Evolutionary conservation across 2,329 filamentous ascomycete species (phyloP).

Genomic region (Talaromyces islandicus): DNA sequence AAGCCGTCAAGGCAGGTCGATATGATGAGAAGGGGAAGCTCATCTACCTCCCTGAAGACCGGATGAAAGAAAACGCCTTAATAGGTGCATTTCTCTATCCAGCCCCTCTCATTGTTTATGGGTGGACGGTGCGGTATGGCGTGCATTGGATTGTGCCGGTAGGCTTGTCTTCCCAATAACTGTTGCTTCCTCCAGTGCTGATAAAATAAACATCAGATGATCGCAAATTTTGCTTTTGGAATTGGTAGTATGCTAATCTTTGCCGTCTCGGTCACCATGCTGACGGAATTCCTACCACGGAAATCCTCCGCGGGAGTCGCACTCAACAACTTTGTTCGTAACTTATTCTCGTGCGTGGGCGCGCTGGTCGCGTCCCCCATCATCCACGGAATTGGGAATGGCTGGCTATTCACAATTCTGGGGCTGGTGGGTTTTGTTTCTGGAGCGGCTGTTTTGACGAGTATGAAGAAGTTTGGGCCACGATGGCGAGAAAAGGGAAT

Average conservation of each 20-base stretch:
- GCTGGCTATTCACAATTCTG: conserved; percentile 66
- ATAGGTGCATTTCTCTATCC: conserved; percentile 67
- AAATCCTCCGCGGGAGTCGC: conserved; percentile 68
- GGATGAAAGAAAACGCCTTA: conserved; percentile 79
- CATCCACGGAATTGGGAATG: conserved; percentile 64
- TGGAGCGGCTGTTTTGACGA: conserved; percentile 52
- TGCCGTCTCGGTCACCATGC: conserved; percentile 68
- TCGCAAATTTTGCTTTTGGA: conserved; percentile 70
- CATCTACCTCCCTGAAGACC: conserved; percentile 68
- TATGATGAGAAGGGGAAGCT: conserved; percentile 62
- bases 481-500: conserved; percentile 50
- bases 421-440: conserved; percentile 52
- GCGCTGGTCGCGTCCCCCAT: conserved; percentile 64
- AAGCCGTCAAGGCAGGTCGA: conserved; percentile 63
- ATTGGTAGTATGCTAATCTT: conserved; percentile 74
- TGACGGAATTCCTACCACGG: conserved; percentile 76
- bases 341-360: conserved; percentile 70
- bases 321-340: conserved; percentile 74
- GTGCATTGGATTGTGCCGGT: conserved; percentile 57
- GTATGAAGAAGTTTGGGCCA: conserved; percentile 55
- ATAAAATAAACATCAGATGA: conserved; percentile 30
- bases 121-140: conserved; percentile 63
- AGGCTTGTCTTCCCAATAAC: conserved; percentile 16
- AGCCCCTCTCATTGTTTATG: conserved; percentile 65
- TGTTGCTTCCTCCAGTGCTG: conserved; percentile 3